These are phyloP conservation scores for Botrytis sinoallii DNA, from an alignment of 2,329 filamentous ascomycete species.

Conservation along the genomic window DNA sequence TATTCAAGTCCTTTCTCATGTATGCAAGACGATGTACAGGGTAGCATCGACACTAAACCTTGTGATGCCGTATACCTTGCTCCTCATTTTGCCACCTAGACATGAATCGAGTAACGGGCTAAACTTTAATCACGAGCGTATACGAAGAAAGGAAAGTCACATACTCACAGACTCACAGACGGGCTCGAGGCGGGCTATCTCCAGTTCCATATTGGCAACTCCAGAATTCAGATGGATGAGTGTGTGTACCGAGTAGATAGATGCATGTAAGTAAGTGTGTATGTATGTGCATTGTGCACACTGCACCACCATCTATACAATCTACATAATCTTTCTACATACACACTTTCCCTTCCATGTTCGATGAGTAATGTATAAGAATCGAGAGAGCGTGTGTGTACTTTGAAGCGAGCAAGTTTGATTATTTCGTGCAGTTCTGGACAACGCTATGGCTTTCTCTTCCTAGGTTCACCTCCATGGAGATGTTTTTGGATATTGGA, in stretches of 20 bases:
- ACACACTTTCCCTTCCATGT: not conserved
- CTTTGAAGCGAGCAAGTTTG: not conserved
- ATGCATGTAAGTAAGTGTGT: not conserved
- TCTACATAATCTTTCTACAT: not conserved
- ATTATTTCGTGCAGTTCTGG: conserved; percentile 2
- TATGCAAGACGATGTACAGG: not conserved
- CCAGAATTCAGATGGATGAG: not conserved
- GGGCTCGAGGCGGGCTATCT: not conserved
- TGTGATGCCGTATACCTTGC: conserved; percentile 1
- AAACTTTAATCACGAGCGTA: not conserved
- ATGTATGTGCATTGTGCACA: not conserved
- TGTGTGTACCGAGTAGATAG: not conserved
- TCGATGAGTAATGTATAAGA: not conserved
- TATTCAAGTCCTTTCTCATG: not conserved
- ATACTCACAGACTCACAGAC: not conserved
- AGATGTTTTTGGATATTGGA: not conserved
- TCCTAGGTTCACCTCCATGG: not conserved
- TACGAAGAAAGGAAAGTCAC: not conserved
- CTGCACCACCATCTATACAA: not conserved
- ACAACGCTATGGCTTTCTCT: not conserved
- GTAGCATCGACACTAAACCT: conserved; percentile 2
- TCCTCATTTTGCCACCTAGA: not conserved
- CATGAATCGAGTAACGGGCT: not conserved
- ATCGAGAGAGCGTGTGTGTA: not conserved
- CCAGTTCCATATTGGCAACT: not conserved